Percentiles rank a stretch among this genome's conserved stretches.
Evolutionary conservation across 257 asterid species (phyloP).

Genomic region (Coffea eugenioides): DNA sequence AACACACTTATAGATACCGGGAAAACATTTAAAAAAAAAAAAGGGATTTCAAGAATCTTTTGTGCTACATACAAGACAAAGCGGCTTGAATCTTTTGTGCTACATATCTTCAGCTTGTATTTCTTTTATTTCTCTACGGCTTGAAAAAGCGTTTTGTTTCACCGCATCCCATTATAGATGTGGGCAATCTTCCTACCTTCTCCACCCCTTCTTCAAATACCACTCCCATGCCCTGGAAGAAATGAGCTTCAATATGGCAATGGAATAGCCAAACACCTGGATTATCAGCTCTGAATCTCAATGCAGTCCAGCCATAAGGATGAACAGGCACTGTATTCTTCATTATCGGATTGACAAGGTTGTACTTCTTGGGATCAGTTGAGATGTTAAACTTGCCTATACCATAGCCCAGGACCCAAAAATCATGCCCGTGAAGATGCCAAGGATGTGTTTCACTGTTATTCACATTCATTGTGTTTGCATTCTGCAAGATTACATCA

Average conservation of each 20-base stretch:
- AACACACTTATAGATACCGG: too few species aligned
- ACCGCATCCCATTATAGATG: conserved; percentile 89
- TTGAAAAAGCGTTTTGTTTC: conserved; percentile 37
- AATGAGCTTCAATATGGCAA: conserved; percentile 95
- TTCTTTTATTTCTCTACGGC: conserved; percentile 30
- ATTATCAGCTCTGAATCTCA: conserved; percentile 80
- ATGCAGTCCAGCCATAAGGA: conserved; percentile 90
- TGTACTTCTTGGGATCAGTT: conserved; percentile 50
- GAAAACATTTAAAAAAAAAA: neutral
- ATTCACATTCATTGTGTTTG: conserved; percentile 54
- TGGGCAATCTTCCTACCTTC: conserved; percentile 63
- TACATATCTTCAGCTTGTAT: too few species aligned
- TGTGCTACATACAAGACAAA: neutral
- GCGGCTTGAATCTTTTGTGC: too few species aligned
- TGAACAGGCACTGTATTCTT: conserved; percentile 83
- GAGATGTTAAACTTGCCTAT: conserved; percentile 54
- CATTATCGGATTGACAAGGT: conserved; percentile 77
- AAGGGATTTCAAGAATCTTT: neutral
- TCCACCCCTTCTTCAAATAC: conserved; percentile 84
- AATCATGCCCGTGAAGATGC: conserved; percentile 97
- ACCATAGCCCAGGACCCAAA: conserved; percentile 89
- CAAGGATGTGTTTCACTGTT: conserved; percentile 97
- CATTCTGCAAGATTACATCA: conserved; percentile 74
- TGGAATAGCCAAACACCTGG: conserved; percentile 97
- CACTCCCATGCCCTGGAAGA: conserved; percentile 90